Conservation (phyloP, 2,329 filamentous ascomycete genomes). For the Neofusicoccum kwambonambiense region DNA sequence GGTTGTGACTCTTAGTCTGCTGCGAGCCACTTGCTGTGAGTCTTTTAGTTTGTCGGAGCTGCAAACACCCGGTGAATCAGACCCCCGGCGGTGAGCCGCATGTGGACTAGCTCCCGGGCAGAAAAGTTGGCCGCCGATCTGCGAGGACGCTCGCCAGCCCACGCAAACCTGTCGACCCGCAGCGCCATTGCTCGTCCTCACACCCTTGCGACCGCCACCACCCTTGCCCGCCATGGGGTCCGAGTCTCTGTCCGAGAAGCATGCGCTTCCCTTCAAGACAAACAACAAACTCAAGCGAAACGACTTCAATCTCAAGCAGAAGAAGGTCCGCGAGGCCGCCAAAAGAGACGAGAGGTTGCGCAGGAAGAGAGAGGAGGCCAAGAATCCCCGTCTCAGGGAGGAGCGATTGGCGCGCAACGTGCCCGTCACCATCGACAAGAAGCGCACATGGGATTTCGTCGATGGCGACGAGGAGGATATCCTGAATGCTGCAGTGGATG, state of each 20-base stretch:
- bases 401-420: slow-evolving; percentile 75
- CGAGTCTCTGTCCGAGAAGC: slow-evolving; percentile 48
- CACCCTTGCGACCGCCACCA: not conserved
- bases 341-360: slow-evolving; percentile 75
- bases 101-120: slow-evolving; percentile 5
- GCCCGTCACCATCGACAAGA: slow-evolving; percentile 78
- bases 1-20: slow-evolving; percentile 3
- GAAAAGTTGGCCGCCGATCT: slow-evolving; percentile 16
- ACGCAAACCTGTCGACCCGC: not conserved
- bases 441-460: slow-evolving; percentile 41
- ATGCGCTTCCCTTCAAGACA: slow-evolving; percentile 53
- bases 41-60: slow-evolving; percentile 7
- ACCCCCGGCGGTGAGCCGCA: slow-evolving; percentile 7
- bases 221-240: slow-evolving; percentile 45
- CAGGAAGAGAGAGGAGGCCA: slow-evolving; percentile 80
- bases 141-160: not conserved
- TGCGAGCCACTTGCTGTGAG: not conserved
- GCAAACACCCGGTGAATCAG: slow-evolving; percentile 6
- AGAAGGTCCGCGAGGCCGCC: slow-evolving; percentile 70
- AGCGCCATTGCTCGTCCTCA: not conserved
- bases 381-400: slow-evolving; percentile 72
- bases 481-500: slow-evolving; percentile 46
- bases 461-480: slow-evolving; percentile 24
- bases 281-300: slow-evolving; percentile 80
- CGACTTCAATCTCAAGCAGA: slow-evolving; percentile 74